These are phyloP conservation scores for Fraxinus greggii DNA, from an alignment of 305 asterid species.

Conservation along the genomic window DNA sequence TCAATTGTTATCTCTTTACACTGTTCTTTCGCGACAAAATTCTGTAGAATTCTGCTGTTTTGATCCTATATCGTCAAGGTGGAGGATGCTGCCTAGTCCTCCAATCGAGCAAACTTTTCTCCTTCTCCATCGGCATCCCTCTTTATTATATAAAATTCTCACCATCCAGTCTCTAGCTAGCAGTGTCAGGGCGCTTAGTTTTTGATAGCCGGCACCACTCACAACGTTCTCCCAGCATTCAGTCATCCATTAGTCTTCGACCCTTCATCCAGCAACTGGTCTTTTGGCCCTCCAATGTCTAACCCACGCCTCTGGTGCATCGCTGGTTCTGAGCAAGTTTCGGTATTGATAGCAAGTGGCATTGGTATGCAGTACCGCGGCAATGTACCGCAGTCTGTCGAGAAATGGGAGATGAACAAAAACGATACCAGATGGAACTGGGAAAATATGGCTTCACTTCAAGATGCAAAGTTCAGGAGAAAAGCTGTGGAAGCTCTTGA, in stretches of 20 bases:
- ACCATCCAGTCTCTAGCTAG: conserved; percentile 55
- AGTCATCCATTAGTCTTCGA: conserved; percentile 51
- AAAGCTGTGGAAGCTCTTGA: conserved; percentile 66
- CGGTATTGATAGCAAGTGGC: conserved; percentile 59
- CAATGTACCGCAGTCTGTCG: conserved; percentile 56
- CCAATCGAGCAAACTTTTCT: conserved; percentile 38
- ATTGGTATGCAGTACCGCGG: conserved; percentile 37
- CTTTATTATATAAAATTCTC: conserved; percentile 51
- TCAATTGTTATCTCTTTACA: conserved; percentile 50
- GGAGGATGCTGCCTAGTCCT: conserved; percentile 54
- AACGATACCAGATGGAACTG: conserved; percentile 44
- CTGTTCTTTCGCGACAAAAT: conserved; percentile 35
- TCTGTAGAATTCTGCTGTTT: conserved; percentile 45
- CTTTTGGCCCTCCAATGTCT: conserved; percentile 46
- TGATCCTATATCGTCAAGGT: conserved; percentile 57
- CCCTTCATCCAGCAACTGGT: conserved; percentile 50
- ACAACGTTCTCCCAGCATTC: conserved; percentile 54
- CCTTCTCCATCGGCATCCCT: conserved; percentile 52
- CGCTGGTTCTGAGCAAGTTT: conserved; percentile 35
- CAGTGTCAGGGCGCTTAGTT: conserved; percentile 35
- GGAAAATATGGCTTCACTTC: conserved; percentile 37
- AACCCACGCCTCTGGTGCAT: conserved; percentile 71
- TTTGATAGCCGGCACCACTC: conserved; percentile 49
- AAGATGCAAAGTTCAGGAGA: conserved; percentile 64
- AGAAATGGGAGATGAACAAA: conserved; percentile 56